Conservation (phyloP, 2,329 filamentous ascomycete genomes). For the Penicillium sp. region DNA sequence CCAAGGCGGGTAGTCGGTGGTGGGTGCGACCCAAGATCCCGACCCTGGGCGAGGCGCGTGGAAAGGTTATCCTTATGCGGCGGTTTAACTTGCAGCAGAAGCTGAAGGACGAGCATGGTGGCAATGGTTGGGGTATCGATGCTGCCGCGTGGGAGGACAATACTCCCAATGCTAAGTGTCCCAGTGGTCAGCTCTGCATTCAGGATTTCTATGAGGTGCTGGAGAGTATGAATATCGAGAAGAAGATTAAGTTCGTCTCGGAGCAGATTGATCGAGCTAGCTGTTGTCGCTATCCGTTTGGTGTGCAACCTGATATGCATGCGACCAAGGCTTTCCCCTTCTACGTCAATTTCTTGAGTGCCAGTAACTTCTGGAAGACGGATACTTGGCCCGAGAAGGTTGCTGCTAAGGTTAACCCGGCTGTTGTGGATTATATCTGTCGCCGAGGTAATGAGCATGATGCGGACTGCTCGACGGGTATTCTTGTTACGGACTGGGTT, state of each 20-base stretch:
- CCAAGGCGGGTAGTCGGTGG: conserved; percentile 61
- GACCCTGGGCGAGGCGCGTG: conserved; percentile 72
- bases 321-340: conserved; percentile 59
- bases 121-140: conserved; percentile 57
- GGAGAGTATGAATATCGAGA: conserved; percentile 69
- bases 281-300: conserved; percentile 46
- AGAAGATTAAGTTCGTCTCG: conserved; percentile 72
- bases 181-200: conserved; percentile 72
- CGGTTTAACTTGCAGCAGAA: conserved; percentile 66
- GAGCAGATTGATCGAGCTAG: conserved; percentile 74
- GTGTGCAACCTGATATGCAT: conserved; percentile 39
- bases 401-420: conserved; percentile 81
- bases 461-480: conserved; percentile 75
- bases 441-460: conserved; percentile 52
- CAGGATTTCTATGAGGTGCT: conserved; percentile 94
- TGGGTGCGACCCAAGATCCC: conserved; percentile 76
- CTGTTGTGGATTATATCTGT: conserved; percentile 60
- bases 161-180: conserved; percentile 68
- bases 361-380: conserved; percentile 90
- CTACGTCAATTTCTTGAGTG: conserved; percentile 86
- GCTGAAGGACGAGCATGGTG: conserved; percentile 46
- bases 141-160: conserved; percentile 80
- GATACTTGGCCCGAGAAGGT: conserved; percentile 93
- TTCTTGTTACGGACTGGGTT: conserved; percentile 93
- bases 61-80: conserved; percentile 79